Base-by-base conservation (phyloP, 306 rosid genomes). In the Erythrophleum fordii region DNA sequence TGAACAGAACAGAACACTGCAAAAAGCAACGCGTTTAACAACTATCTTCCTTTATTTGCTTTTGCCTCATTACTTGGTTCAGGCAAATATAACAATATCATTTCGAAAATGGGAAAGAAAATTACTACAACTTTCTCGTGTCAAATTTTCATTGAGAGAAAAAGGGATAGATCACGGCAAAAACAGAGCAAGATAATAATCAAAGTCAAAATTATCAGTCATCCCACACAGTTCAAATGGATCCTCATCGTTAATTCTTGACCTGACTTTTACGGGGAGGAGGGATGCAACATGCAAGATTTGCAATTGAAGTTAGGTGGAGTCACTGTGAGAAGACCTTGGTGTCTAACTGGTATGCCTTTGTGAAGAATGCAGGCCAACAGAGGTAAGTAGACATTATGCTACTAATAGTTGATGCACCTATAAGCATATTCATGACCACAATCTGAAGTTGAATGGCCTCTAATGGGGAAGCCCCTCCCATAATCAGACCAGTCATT, bases 401-500 rank as follows among this genome's bases (percentile, higher is more conserved):
- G 87, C 99, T 95, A 77, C 99, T 95, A 60, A 92, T 37, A 11
- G 99, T 95, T 1, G 98, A 76, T 0, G 99, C 98, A 23, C 99
- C 99, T 4, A 95, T 86, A n/a, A 95, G 81, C 89, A 95, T 93
- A 78, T 95, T 95, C 99, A 95, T 95, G 8, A 95, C 99, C 35
- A 95, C 95, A 66, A 95, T 93, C 81, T 95, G 99, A 3, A 95
- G 86, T 7, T 89, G 99, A 89, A 95, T 92, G 31, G 99, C 99
- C 85, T 93, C 99, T 37, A 95, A 41, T 0, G 99, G 99, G 0
- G 99, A 95, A 11, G 99, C 98, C 35, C 99, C 99, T 82, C 98
- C 99, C 98, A 95, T 93, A 41, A 95, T 95, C 1, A 95, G 92
- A 13, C 99, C 99, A 1, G 99, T 93, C 99, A 95, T 95, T 28